Evolutionary conservation across 768 basidiomycete genomes (phyloP).

Genomic region (Pleurotus sapidus): DNA sequence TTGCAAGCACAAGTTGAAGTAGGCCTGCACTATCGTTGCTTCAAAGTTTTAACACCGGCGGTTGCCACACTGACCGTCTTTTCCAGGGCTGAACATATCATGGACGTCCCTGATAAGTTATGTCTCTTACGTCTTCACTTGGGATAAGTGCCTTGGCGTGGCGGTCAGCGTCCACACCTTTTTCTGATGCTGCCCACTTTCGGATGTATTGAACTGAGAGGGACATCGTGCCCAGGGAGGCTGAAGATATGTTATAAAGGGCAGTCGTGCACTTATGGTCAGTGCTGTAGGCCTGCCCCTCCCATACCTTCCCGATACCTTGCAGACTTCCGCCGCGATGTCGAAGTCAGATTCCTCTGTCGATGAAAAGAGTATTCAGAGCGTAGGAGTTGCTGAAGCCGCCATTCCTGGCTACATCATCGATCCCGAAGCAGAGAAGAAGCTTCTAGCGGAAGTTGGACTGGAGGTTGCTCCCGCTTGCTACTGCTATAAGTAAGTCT

Average conservation of each 20-base stretch:
- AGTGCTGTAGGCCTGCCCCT: neutral
- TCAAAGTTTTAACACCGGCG: too few species aligned
- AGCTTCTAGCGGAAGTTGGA: constrained; percentile 34
- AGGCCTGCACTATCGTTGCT: too few species aligned
- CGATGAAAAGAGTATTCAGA: constrained; percentile 1
- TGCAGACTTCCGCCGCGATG: neutral
- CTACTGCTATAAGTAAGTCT: constrained; percentile 26
- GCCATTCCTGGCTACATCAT: constrained; percentile 11
- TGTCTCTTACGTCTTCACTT: too few species aligned
- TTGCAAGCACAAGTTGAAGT: too few species aligned
- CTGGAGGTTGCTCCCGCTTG: constrained; percentile 30
- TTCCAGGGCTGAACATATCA: too few species aligned
- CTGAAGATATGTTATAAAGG: too few species aligned
- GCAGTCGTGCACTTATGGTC: neutral
- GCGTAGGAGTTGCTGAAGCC: neutral
- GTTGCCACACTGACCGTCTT: too few species aligned
- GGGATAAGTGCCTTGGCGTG: neutral
- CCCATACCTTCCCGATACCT: neutral
- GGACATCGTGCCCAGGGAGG: too few species aligned
- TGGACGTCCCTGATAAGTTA: too few species aligned
- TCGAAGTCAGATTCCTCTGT: neutral
- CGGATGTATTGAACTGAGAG: neutral
- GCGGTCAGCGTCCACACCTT: neutral
- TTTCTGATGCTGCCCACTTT: neutral
- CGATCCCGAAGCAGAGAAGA: constrained; percentile 30